phyloP scores from a whole-genome alignment of 2,329 filamentous ascomycete genomes.

The Cyphellophora europaea region DNA sequence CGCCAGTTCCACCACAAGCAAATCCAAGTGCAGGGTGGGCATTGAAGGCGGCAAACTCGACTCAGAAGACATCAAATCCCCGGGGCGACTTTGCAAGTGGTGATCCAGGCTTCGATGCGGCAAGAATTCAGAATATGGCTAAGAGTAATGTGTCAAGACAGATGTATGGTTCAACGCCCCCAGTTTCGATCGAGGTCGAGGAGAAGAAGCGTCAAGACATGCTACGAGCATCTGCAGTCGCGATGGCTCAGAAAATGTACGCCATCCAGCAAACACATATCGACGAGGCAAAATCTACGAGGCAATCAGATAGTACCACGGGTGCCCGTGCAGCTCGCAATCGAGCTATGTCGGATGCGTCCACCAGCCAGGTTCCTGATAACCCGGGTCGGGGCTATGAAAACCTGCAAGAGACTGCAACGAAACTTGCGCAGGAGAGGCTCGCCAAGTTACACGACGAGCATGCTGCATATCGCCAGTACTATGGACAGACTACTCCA shows the following conservation, averaged over 20 bases:
- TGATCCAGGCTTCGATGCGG: slow-evolving; percentile 41
- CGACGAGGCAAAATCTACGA: slow-evolving; percentile 33
- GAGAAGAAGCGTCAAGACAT: slow-evolving; percentile 64
- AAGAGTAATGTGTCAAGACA: slow-evolving; percentile 59
- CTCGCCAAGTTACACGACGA: slow-evolving; percentile 72
- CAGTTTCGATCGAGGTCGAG: slow-evolving; percentile 61
- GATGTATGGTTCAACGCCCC: slow-evolving; percentile 71
- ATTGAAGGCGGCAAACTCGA: slow-evolving; percentile 62
- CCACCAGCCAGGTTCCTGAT: slow-evolving; percentile 8
- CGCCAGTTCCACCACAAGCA: slow-evolving; percentile 35
- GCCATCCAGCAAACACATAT: slow-evolving; percentile 55
- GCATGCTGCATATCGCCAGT: slow-evolving; percentile 59
- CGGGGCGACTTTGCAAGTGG: slow-evolving; percentile 37
- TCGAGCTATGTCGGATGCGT: slow-evolving; percentile 17
- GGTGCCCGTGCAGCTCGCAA: slow-evolving; percentile 26
- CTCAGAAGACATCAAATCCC: slow-evolving; percentile 40
- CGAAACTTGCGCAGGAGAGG: slow-evolving; percentile 74
- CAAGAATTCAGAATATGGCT: slow-evolving; percentile 54
- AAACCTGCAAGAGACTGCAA: slow-evolving; percentile 75
- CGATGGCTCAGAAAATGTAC: slow-evolving; percentile 87
- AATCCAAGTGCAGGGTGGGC: slow-evolving; percentile 44
- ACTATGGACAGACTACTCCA: slow-evolving; percentile 58
- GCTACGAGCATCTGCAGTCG: slow-evolving; percentile 71
- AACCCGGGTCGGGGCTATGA: slow-evolving; percentile 15
- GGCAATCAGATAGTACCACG: slow-evolving; percentile 25